Evolutionary conservation across 306 rosid species (phyloP).

Genomic region (Vigna unguiculata): DNA sequence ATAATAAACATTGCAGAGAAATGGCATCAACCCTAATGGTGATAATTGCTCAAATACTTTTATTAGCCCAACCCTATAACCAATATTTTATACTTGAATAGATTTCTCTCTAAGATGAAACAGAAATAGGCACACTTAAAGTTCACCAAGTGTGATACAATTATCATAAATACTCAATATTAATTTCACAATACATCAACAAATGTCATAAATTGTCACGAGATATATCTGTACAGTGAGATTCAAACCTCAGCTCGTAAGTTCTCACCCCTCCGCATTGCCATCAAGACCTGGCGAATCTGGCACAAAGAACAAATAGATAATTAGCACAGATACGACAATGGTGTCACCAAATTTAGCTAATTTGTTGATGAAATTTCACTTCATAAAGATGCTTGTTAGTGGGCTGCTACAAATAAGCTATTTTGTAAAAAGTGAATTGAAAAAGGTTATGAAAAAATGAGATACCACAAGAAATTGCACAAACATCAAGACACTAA

Average conservation of each 20-base stretch:
- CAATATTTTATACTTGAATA: constrained; percentile 14
- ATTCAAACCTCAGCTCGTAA: constrained; percentile 80
- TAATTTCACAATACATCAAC: constrained; percentile 33
- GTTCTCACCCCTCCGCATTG: constrained; percentile 92
- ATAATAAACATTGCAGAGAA: constrained; percentile 7
- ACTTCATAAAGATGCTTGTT: constrained; percentile 14
- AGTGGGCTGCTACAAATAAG: constrained; percentile 30
- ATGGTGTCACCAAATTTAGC: constrained; percentile 34
- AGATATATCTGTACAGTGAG: constrained; percentile 25
- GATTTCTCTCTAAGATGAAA: constrained; percentile 26
- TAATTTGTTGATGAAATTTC: constrained; percentile 17
- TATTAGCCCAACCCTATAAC: background rate
- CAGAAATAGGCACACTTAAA: constrained; percentile 13
- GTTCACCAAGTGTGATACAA: constrained; percentile 26
- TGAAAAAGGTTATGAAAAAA: constrained; percentile 30
- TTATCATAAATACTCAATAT: constrained; percentile 20
- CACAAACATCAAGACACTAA: constrained; percentile 25
- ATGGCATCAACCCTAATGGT: background rate
- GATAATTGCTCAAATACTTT: background rate
- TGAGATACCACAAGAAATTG: constrained; percentile 41
- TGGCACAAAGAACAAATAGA: constrained; percentile 53
- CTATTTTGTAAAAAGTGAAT: constrained; percentile 11
- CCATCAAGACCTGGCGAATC: constrained; percentile 93
- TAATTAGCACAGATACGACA: constrained; percentile 37
- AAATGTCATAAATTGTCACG: constrained; percentile 35